phyloP scores from a whole-genome alignment of 75 land plant genomes.

The Larix kaempferi region DNA sequence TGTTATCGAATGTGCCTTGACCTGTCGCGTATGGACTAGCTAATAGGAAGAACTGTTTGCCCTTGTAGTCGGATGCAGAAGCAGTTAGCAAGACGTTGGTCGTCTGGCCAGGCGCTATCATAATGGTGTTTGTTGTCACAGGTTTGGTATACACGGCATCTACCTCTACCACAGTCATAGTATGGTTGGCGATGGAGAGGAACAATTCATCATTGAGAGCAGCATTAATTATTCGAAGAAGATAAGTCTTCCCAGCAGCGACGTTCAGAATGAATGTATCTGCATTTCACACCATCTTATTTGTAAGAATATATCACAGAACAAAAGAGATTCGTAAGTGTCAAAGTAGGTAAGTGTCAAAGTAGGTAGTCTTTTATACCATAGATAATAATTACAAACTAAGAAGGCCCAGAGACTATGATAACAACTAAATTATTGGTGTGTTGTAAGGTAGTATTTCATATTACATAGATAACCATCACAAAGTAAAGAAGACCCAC shows the following conservation, averaged over 20 bases:
- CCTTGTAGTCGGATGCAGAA: neutral
- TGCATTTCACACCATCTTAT: constrained; percentile 11
- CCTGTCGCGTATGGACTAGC: constrained; percentile 28
- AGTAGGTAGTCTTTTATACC: too few species aligned
- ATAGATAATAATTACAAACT: too few species aligned
- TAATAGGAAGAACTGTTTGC: constrained; percentile 25
- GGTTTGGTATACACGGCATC: constrained; percentile 31
- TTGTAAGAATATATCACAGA: too few species aligned
- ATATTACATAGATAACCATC: too few species aligned
- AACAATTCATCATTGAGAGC: constrained; percentile 59
- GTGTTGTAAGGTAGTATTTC: too few species aligned
- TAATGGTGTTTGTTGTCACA: neutral
- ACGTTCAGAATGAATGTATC: constrained; percentile 42
- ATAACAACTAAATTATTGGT: too few species aligned
- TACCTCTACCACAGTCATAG: constrained; percentile 56
- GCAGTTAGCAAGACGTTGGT: constrained; percentile 24
- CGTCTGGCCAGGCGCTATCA: constrained; percentile 55
- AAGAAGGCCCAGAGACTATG: too few species aligned
- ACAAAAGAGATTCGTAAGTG: too few species aligned
- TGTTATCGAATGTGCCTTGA: constrained; percentile 39
- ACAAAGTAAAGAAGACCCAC: too few species aligned
- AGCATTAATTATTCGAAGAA: constrained; percentile 61
- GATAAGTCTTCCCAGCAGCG: constrained; percentile 40
- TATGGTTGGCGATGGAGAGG: constrained; percentile 58
- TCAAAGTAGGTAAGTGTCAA: too few species aligned